Evolutionary conservation across 108 stramenopile species (phyloP), one percentile per base, ranked within the genome.

Genomic region (Chaetoceros muelleri): DNA sequence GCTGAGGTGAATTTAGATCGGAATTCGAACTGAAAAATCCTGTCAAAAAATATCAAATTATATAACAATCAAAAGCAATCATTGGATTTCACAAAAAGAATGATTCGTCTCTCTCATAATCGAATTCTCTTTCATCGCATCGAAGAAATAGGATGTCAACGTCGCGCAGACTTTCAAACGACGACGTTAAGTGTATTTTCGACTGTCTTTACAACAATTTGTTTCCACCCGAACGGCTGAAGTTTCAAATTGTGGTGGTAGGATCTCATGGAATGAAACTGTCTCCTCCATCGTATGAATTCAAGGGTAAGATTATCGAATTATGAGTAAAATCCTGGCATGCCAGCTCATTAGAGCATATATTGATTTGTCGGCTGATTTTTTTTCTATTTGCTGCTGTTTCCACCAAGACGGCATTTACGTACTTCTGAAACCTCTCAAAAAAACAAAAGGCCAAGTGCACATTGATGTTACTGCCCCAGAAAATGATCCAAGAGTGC

Each of bases 211-310:
- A 70, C 50, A 53, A 76, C 24, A 71, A 66, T 26, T 53, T 57
- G 18, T 57, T 31, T 24, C 78, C 82, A 8, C 76, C 86, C 21
- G 46, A 61, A 25, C 65, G 67, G 40, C 73, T 88, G 45, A 44
- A 56, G 1, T 88, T 88, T 58, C 61, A 74, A 44, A 80, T 88
- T 53, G 76, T 88, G 28, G 64, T 60, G 24, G 71, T 78, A 1
- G 78, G 76, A 10, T 44, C 70, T 0, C 48, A 72, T 52, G 79
- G 76, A 21, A 49, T 67, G 34, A 80, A 80, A 50, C 69, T 84
- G 29, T 84, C 82, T 21, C 86, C 86, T 8, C 86, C 86, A 17
- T 56, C 80, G 7, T 78, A 58, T 60, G 79, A 84, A 53, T 88
- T 80, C 48, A 66, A 66, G 44, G 80, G 84, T 85, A 71, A 61